Conservation (phyloP, 2,329 filamentous ascomycete genomes). For the Penicillium olsonii region DNA sequence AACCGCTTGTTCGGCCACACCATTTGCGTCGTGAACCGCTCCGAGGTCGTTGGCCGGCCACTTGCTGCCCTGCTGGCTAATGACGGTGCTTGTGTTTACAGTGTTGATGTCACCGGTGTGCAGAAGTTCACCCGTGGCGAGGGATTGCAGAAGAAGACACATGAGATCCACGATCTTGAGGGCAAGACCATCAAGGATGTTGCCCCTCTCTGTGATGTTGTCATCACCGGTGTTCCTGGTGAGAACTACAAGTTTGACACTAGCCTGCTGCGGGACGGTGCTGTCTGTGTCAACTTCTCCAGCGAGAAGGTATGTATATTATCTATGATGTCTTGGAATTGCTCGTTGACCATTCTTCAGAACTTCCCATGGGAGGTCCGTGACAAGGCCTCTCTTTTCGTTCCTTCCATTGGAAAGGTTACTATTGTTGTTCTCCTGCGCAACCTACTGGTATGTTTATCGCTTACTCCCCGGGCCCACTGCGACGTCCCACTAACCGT, state of each 20-base stretch:
- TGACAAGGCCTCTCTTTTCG: conserved; percentile 94
- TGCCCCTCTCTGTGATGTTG: conserved; percentile 84
- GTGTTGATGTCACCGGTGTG: conserved; percentile 86
- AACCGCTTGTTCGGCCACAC: conserved; percentile 92
- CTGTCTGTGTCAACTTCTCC: conserved; percentile 98
- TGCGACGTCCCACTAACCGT: conserved; percentile 16
- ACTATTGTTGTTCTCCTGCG: conserved; percentile 89
- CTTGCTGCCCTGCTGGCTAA: conserved; percentile 92
- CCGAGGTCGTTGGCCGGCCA: conserved; percentile 91
- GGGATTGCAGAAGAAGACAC: conserved; percentile 80
- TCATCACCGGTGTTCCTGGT: conserved; percentile 88
- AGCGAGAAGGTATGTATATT: conserved; percentile 68
- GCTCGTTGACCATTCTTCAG: conserved; percentile 32
- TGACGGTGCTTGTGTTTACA: conserved; percentile 93
- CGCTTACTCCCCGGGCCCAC: neutral
- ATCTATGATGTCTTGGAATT: neutral
- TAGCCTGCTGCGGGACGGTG: conserved; percentile 79
- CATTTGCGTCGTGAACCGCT: conserved; percentile 94
- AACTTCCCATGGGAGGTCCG: conserved; percentile 92
- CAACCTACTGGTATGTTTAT: conserved; percentile 78
- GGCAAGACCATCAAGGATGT: conserved; percentile 79
- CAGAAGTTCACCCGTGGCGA: conserved; percentile 89
- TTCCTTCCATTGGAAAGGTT: conserved; percentile 95
- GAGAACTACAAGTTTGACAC: conserved; percentile 89
- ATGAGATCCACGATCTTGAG: conserved; percentile 82